Conservation (phyloP, 2,329 filamentous ascomycete genomes). For the Orbilia blumenaviensis region DNA sequence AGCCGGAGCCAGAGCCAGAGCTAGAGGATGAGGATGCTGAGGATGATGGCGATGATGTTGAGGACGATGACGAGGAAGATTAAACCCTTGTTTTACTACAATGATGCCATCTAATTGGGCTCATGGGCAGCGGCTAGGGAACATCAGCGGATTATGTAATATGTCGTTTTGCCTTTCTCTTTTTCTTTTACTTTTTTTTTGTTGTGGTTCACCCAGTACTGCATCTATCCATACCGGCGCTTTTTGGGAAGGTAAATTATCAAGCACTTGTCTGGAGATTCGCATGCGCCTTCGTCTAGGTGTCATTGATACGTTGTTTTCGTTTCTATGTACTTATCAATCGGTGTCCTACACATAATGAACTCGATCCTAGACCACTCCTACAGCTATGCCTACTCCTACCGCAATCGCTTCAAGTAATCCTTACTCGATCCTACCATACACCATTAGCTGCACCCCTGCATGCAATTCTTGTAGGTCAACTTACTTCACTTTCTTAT, state of each 20-base stretch:
- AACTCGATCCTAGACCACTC: conserved; percentile 1
- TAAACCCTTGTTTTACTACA: background rate
- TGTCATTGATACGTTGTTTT: background rate
- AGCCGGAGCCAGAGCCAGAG: conserved; percentile 16
- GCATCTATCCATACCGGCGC: conserved; percentile 27
- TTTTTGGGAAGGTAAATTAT: conserved; percentile 26
- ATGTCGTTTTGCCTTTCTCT: background rate
- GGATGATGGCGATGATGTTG: conserved; percentile 19
- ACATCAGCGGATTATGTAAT: too few relatives aligned
- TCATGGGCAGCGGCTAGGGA: background rate
- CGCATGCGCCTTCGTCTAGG: conserved; percentile 12
- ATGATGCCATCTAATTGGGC: background rate
- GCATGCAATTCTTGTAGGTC: background rate
- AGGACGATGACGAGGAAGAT: conserved; percentile 35
- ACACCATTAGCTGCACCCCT: background rate
- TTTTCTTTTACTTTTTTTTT: background rate
- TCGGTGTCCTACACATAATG: conserved; percentile 4
- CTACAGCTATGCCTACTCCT: background rate
- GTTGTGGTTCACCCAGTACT: background rate
- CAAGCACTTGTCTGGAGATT: conserved; percentile 11
- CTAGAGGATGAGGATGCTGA: conserved; percentile 27
- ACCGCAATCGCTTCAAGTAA: background rate
- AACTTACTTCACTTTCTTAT: conserved; percentile 44
- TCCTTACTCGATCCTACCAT: background rate
- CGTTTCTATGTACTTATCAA: conserved; percentile 36